Conservation (phyloP, 352 stramenopile species). For the Phytophthora vignae region DNA sequence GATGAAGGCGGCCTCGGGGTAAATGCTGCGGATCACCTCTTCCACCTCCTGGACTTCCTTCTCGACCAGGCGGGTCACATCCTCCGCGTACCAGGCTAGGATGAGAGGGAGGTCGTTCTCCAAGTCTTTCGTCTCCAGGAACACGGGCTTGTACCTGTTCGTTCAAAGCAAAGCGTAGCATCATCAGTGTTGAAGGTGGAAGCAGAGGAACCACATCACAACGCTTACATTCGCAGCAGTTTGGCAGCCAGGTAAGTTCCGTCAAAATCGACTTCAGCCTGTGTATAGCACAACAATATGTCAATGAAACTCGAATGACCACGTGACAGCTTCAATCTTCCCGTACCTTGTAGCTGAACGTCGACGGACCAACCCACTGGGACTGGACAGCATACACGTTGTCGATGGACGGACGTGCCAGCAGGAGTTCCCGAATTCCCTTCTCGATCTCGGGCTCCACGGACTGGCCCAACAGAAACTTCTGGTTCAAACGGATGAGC, state of each 20-base stretch:
- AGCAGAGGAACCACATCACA: constrained; percentile 1
- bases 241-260: constrained; percentile 97
- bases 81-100: constrained; percentile 95
- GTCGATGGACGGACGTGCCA: constrained; percentile 93
- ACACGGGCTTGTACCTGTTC: constrained; percentile 92
- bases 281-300: constrained; percentile 10
- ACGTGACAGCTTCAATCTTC: neutral
- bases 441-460: constrained; percentile 94
- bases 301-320: constrained; percentile 3
- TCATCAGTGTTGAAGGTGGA: constrained; percentile 9
- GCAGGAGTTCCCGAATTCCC: constrained; percentile 77
- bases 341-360: constrained; percentile 97
- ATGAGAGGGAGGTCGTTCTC: constrained; percentile 95
- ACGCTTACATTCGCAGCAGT: constrained; percentile 86
- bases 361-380: constrained; percentile 98
- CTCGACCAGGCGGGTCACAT: constrained; percentile 96
- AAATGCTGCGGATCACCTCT: constrained; percentile 91
- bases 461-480: constrained; percentile 96
- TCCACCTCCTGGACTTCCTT: constrained; percentile 97
- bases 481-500: constrained; percentile 95
- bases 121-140: constrained; percentile 90
- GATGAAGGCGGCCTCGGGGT: constrained; percentile 97
- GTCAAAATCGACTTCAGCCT: constrained; percentile 99
- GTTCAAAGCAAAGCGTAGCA: constrained; percentile 14
- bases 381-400: constrained; percentile 96